Evolutionary conservation across 148 eudicot species (phyloP), one percentile per base, ranked within the genome.

Genomic region (Spergularia bocconei): DNA sequence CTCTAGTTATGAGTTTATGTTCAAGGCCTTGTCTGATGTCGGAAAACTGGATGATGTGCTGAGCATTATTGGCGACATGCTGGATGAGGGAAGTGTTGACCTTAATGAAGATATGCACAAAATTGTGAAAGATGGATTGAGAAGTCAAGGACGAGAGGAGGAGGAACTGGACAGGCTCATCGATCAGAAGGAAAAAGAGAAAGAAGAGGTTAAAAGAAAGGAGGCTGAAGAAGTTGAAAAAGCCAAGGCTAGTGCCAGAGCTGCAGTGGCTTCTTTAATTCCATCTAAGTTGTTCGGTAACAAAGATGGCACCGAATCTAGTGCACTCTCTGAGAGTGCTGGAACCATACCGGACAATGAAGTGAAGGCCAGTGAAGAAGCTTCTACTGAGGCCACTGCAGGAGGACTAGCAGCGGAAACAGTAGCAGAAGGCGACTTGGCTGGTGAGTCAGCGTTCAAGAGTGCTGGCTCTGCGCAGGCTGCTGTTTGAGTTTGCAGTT

Each of bases 41-140:
- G 93, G 95, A 62, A 90, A 82, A 82, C 79, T 86, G 9, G 93
- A 90, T 70, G 97, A 86, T 73, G 97, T 91, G 67, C 87, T 94
- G 60, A 72, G 72, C 67, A 90, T 87, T 79, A 87, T 91, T 3
- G 78, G 82, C 62, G 78, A 79, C 29, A 85, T 94, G 82, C 78
- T 94, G 69, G 92, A 93, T 75, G 98, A 91, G 53, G 98, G 87
- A 29, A 81, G 85, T 13, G 77, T 79, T 84, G 98, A 94, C 57
- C 88, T 94, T 54, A 88, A 88, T 48, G 84, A 82, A 11, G 96
- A 94, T 70, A 83, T 94, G 85, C 85, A 88, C 69, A 90, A 90
- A 73, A 88, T 91, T 76, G 88, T 91, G 11, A 85, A 80, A 54
- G 95, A 87, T 60, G 90, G 88, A 54, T 71, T 94, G 87, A 85